Evolutionary conservation across 2,329 filamentous ascomycete species (phyloP), one percentile per base, ranked within the genome.

Genomic region (Penicillium capsulatum): DNA sequence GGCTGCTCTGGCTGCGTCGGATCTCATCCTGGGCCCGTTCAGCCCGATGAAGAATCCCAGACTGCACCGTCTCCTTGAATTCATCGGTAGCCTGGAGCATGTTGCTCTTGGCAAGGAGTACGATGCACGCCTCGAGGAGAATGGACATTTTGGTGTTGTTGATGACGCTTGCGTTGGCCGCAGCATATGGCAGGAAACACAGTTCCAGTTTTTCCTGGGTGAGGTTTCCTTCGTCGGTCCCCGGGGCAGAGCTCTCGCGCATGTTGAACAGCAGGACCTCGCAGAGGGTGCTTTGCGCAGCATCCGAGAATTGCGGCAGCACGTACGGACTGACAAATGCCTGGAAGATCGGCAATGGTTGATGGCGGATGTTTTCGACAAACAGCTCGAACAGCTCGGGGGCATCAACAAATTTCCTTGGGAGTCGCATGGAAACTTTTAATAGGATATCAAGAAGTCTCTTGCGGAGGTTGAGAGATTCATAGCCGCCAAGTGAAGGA

Each of bases 81-180:
- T 47, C 49, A 1, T 55, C 54, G 3, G 54, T 66, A 46, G 64
- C 36, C 15, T 43, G 44, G 57, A 68, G 29, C 51, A 59, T 50
- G 2, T 61, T 58, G 20, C 56, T 54, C 10, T 55, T 58, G 9
- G 60, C 65, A 17, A 80, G 61, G 5, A 81, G 65, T 31, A 80
- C 72, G 19, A 86, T 55, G 34, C 87, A 63, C 2, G 72, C 72
- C 64, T 91, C 86, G 0, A 88, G 66, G 19, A 85, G 61, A 7
- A 90, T 64, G 2, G 82, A 81, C 26, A 90, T 71, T 59, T 84
- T 85, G 17, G 82, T 81, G 51, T 92, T 90, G 47, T 88, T 84
- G 14, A 78, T 74, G 1, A 75, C 62, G 5, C 71, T 73, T 10
- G 75, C 68, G 0, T 74, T 79, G 42, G 77, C 81, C 1, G 86